A percentile compares a stretch with the other conserved stretches of the same genome.
These are phyloP conservation scores for Pisolithus sp. DNA, from an alignment of 768 basidiomycete genomes.

Conservation along the genomic window DNA sequence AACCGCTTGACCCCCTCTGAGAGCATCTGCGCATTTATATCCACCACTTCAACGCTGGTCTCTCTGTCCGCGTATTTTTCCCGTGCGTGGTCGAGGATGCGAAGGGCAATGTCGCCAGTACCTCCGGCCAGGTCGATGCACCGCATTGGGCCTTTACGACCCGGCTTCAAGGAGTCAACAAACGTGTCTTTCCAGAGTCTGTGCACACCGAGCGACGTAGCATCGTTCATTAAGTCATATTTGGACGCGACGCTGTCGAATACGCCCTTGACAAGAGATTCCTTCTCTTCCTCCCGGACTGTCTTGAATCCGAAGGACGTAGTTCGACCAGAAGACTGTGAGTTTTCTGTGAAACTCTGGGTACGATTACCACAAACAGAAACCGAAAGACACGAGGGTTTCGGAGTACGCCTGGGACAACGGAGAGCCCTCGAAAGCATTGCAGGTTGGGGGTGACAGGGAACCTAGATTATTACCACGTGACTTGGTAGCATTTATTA, in stretches of 20 bases:
- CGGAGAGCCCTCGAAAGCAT: conserved; percentile 1
- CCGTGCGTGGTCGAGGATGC: conserved; percentile 85
- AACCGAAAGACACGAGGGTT: background rate
- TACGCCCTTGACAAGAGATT: conserved; percentile 84
- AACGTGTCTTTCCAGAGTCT: conserved; percentile 95
- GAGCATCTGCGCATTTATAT: conserved; percentile 95
- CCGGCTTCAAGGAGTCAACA: conserved; percentile 69
- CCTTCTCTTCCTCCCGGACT: conserved; percentile 82
- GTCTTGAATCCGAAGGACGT: conserved; percentile 93
- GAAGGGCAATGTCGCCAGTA: conserved; percentile 93
- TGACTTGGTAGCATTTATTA: background rate
- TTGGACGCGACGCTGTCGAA: conserved; percentile 93
- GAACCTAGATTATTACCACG: background rate
- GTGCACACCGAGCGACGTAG: conserved; percentile 95
- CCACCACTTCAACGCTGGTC: conserved; percentile 81
- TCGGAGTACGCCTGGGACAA: background rate
- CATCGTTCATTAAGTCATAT: conserved; percentile 99
- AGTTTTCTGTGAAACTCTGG: conserved; percentile 2
- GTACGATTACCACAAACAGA: conserved; percentile 12
- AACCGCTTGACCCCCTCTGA: conserved; percentile 85
- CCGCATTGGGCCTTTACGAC: conserved; percentile 62
- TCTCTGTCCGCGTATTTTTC: conserved; percentile 88
- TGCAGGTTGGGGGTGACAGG: no score
- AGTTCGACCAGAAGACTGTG: conserved; percentile 33
- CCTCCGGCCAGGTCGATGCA: conserved; percentile 98